phyloP scores from a whole-genome alignment of 2,329 filamentous ascomycete species.

The Epichloe scottii region DNA sequence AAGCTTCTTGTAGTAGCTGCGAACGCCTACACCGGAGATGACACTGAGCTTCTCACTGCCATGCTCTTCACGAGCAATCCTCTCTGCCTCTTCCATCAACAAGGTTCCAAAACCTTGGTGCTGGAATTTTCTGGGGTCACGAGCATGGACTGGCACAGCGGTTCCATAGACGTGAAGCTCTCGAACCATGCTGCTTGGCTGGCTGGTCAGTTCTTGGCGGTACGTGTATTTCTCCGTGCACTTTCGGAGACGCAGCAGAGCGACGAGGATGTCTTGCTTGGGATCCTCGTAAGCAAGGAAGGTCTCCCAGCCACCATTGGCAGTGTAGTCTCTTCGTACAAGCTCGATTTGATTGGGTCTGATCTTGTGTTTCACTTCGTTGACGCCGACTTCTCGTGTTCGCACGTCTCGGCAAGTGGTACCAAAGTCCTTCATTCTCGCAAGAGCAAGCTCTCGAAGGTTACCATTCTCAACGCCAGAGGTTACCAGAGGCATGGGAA shows the following conservation, averaged over 20 bases:
- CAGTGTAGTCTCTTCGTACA: slow-evolving; percentile 82
- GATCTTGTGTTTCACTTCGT: slow-evolving; percentile 98
- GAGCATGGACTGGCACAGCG: slow-evolving; percentile 90
- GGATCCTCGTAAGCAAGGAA: slow-evolving; percentile 97
- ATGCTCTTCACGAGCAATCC: slow-evolving; percentile 89
- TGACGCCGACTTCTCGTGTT: slow-evolving; percentile 93
- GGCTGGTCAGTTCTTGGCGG: slow-evolving; percentile 70
- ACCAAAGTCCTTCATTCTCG: slow-evolving; percentile 98
- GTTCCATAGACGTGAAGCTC: slow-evolving; percentile 96
- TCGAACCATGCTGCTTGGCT: slow-evolving; percentile 83
- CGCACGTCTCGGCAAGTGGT: slow-evolving; percentile 93
- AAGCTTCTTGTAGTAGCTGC: slow-evolving; percentile 87
- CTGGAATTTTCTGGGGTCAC: slow-evolving; percentile 94
- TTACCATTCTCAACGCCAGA: slow-evolving; percentile 98
- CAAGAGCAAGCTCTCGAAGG: slow-evolving; percentile 79
- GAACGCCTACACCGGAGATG: slow-evolving; percentile 92
- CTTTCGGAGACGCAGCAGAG: slow-evolving; percentile 75
- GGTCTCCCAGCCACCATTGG: slow-evolving; percentile 97
- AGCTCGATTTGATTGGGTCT: slow-evolving; percentile 92
- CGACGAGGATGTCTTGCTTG: slow-evolving; percentile 95
- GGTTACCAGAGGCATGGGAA: slow-evolving; percentile 99
- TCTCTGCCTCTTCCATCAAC: slow-evolving; percentile 94
- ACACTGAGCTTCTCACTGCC: slow-evolving; percentile 90
- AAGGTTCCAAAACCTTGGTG: slow-evolving; percentile 95
- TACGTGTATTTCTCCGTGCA: slow-evolving; percentile 89